These are phyloP conservation scores for Bathelium albidoporum DNA, from an alignment of 495 filamentous ascomycete species.

Conservation along the genomic window DNA sequence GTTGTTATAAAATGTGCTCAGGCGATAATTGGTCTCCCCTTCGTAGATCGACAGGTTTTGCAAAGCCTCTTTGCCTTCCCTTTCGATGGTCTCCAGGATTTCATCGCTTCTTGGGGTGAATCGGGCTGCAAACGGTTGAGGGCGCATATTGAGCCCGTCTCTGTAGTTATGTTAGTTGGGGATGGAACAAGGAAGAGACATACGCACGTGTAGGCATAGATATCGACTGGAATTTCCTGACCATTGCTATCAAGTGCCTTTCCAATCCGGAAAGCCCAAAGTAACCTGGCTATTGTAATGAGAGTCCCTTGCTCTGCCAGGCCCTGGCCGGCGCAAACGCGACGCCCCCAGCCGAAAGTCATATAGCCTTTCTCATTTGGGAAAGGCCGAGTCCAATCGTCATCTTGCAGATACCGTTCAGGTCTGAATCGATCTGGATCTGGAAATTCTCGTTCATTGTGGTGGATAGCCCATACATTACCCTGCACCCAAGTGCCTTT, in stretches of 20 bases:
- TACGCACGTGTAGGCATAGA: constrained; percentile 36
- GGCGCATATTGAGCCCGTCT: constrained; percentile 34
- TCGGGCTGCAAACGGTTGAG: constrained; percentile 30
- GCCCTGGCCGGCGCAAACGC: constrained; percentile 32
- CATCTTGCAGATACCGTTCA: constrained; percentile 25
- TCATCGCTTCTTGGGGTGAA: constrained; percentile 35
- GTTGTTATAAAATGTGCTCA: not conserved
- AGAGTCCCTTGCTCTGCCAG: constrained; percentile 36
- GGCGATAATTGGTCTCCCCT: constrained; percentile 39
- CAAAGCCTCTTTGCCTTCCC: constrained; percentile 45
- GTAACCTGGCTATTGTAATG: constrained; percentile 27
- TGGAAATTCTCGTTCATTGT: constrained; percentile 35
- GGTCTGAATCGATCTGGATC: constrained; percentile 36
- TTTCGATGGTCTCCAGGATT: constrained; percentile 42
- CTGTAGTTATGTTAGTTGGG: constrained; percentile 15
- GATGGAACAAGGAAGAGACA: not conserved
- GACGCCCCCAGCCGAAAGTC: constrained; percentile 47
- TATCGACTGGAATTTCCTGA: constrained; percentile 40
- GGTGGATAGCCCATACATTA: constrained; percentile 37
- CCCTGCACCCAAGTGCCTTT: constrained; percentile 25
- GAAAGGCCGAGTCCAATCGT: constrained; percentile 38
- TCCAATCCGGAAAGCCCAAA: constrained; percentile 31
- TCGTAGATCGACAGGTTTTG: constrained; percentile 44
- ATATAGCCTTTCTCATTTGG: constrained; percentile 51
- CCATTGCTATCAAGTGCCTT: constrained; percentile 40